These are phyloP conservation scores for Verticillium klebahnii DNA, from an alignment of 2,329 filamentous ascomycete species.

Conservation along the genomic window DNA sequence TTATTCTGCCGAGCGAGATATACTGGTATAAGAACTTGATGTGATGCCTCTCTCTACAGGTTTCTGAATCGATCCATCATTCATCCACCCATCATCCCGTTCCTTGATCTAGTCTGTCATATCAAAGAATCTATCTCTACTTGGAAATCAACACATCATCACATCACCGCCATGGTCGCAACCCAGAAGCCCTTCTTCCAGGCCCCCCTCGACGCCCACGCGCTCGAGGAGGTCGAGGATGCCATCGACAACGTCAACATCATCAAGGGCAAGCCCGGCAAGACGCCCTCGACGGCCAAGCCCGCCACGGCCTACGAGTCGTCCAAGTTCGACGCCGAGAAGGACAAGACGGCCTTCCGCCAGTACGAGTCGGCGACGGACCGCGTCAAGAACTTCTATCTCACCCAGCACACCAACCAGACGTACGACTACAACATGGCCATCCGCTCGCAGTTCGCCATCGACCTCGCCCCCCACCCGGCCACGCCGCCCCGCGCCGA, in stretches of 20 bases:
- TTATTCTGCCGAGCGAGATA: neutral
- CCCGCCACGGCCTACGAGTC: constrained; percentile 33
- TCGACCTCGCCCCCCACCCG: constrained; percentile 53
- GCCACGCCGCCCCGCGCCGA: constrained; percentile 58
- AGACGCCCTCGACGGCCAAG: neutral
- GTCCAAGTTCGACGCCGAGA: constrained; percentile 67
- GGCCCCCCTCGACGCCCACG: constrained; percentile 16
- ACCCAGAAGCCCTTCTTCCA: constrained; percentile 10
- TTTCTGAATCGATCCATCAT: neutral
- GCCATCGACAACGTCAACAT: constrained; percentile 52
- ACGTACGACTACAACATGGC: constrained; percentile 81
- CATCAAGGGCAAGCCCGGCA: constrained; percentile 33
- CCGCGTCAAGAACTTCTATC: constrained; percentile 83
- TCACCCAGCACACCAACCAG: constrained; percentile 65
- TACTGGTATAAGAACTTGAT: neutral
- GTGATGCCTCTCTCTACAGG: neutral
- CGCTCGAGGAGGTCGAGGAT: constrained; percentile 40
- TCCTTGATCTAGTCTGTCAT: neutral
- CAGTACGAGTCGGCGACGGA: constrained; percentile 81
- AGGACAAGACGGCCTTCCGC: constrained; percentile 76
- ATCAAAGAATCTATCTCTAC: neutral
- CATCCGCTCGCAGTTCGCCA: constrained; percentile 53
- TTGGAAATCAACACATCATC: neutral
- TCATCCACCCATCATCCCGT: neutral
- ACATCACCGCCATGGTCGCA: constrained; percentile 1